phyloP scores from a whole-genome alignment of 176 grass and related monocot species.

The Phoenix roebelenii region DNA sequence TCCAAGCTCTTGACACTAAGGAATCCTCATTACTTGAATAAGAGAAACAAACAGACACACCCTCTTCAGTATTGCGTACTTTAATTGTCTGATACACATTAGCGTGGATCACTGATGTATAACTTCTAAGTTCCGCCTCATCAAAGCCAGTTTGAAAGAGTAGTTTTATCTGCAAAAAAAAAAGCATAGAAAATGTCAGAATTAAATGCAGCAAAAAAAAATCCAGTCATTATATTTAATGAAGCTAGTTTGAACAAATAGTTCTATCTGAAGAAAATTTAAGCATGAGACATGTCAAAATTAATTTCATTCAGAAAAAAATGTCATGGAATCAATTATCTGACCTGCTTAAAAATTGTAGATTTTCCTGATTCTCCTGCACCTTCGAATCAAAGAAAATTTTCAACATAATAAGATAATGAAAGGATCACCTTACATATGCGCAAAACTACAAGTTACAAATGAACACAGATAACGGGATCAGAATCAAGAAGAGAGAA shows the following conservation, averaged over 20 bases:
- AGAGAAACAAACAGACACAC: conserved; percentile 53
- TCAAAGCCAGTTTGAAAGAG: conserved; percentile 93
- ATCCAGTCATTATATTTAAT: no score
- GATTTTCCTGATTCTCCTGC: conserved; percentile 96
- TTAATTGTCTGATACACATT: conserved; percentile 99
- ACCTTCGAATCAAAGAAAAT: conserved; percentile 36
- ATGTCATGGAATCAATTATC: conserved; percentile 6
- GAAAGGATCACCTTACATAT: neutral
- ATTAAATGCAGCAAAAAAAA: no score
- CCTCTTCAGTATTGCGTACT: conserved; percentile 79
- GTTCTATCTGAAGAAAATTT: no score
- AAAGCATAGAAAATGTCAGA: conserved; percentile 8
- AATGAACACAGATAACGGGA: no score
- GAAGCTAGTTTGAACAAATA: no score
- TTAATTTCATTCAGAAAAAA: conserved; percentile 8
- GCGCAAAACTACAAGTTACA: no score
- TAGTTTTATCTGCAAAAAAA: conserved; percentile 73
- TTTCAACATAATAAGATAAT: neutral
- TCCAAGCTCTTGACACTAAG: conserved; percentile 13
- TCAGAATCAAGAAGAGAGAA: no score
- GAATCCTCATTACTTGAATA: conserved; percentile 25
- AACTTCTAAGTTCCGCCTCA: conserved; percentile 79
- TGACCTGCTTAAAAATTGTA: conserved; percentile 97
- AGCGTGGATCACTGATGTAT: conserved; percentile 86
- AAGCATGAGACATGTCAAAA: no score